Conservation (phyloP, 1,284 basidiomycete species). For the Pisolithus thermaeus region DNA sequence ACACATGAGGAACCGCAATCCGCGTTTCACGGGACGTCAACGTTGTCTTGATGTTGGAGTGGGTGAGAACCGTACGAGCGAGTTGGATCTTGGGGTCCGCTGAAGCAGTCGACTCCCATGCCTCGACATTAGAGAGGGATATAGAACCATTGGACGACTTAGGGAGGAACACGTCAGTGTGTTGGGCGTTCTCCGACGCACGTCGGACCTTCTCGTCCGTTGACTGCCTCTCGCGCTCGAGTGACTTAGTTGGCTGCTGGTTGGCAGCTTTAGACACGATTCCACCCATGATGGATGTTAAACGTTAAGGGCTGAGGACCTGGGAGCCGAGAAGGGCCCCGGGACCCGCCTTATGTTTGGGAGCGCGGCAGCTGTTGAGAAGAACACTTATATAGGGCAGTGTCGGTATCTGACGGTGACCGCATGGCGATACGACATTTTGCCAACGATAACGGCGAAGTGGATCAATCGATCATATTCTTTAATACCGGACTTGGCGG, state of each 20-base stretch:
- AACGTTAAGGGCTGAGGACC: slow-evolving; percentile 7
- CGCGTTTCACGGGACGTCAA: slow-evolving; percentile 61
- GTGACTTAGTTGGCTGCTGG: slow-evolving; percentile 17
- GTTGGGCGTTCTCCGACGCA: neutral
- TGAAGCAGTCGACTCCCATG: slow-evolving; percentile 60
- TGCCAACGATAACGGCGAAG: no score
- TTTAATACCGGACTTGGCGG: no score
- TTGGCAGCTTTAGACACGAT: slow-evolving; percentile 18
- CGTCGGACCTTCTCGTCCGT: slow-evolving; percentile 23
- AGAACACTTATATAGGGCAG: slow-evolving; percentile 16
- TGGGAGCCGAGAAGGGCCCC: neutral
- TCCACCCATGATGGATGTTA: slow-evolving; percentile 19
- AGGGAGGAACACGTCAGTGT: slow-evolving; percentile 9
- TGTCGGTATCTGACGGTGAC: neutral
- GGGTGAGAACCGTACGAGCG: slow-evolving; percentile 76
- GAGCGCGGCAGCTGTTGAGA: slow-evolving; percentile 10
- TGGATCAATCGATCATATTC: no score
- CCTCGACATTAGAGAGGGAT: slow-evolving; percentile 47
- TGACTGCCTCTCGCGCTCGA: slow-evolving; percentile 17
- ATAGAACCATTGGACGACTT: slow-evolving; percentile 55
- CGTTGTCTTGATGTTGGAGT: slow-evolving; percentile 63
- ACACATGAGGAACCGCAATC: slow-evolving; percentile 73
- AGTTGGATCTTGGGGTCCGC: slow-evolving; percentile 65
- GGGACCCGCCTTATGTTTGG: neutral
- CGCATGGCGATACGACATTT: neutral